These are phyloP conservation scores for Neophaeococcomyces mojaviensis DNA, from an alignment of 2,329 filamentous ascomycete genomes.

Conservation along the genomic window DNA sequence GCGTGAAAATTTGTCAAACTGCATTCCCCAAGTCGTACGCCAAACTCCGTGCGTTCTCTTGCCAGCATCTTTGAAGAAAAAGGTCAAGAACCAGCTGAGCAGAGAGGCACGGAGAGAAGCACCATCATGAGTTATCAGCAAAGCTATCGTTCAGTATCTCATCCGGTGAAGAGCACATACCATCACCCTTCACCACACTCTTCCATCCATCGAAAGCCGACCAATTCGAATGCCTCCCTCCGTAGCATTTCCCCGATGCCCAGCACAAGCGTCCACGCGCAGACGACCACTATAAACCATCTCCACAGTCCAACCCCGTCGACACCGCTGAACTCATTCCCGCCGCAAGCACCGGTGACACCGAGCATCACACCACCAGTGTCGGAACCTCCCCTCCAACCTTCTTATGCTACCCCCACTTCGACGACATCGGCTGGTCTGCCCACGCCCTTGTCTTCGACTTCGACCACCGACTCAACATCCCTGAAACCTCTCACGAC, in stretches of 20 bases:
- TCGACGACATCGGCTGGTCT: background rate
- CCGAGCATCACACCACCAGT: conserved; percentile 6
- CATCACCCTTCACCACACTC: background rate
- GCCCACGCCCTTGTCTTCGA: background rate
- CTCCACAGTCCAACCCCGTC: conserved; percentile 6
- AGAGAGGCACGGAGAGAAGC: conserved; percentile 5
- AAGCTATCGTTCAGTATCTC: conserved; percentile 6
- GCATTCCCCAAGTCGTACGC: conserved; percentile 2
- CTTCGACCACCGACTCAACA: conserved; percentile 4
- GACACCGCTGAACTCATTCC: background rate
- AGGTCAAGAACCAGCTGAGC: conserved; percentile 1
- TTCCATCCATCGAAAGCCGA: background rate
- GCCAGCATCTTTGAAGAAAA: conserved; percentile 8
- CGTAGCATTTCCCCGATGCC: conserved; percentile 9
- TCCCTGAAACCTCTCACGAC: conserved; percentile 27
- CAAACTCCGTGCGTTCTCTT: conserved; percentile 9
- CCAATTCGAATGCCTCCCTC: conserved; percentile 2
- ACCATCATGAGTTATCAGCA: conserved; percentile 5
- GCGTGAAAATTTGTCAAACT: conserved; percentile 4
- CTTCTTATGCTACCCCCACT: background rate
- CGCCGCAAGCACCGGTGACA: background rate
- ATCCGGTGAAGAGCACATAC: conserved; percentile 1
- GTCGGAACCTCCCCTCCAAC: background rate
- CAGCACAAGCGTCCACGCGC: conserved; percentile 7
- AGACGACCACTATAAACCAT: conserved; percentile 14